These are phyloP conservation scores for Pleomassaria siparia DNA, from an alignment of 2,329 filamentous ascomycete genomes.

Conservation along the genomic window DNA sequence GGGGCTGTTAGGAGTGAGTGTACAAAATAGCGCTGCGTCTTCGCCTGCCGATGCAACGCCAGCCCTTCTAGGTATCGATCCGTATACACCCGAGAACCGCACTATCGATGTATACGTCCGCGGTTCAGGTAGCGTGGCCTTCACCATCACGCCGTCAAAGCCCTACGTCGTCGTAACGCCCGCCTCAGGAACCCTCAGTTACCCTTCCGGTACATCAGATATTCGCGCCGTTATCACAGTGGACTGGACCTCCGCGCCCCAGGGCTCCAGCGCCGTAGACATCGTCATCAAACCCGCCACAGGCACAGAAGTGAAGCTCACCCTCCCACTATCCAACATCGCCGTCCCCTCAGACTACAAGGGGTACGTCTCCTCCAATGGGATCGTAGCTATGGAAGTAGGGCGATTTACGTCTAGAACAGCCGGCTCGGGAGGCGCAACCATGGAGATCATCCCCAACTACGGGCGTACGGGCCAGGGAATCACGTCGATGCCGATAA, in stretches of 20 bases:
- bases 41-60: constrained; percentile 58
- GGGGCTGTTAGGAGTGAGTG: constrained; percentile 50
- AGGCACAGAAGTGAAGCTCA: constrained; percentile 18
- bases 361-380: constrained; percentile 24
- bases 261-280: constrained; percentile 14
- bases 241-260: constrained; percentile 25
- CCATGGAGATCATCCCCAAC: constrained; percentile 19
- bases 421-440: constrained; percentile 2
- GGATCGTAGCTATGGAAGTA: constrained; percentile 25
- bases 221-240: constrained; percentile 21
- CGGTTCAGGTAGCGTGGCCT: constrained; percentile 22
- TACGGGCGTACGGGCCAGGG: constrained; percentile 30
- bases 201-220: constrained; percentile 27
- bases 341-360: constrained; percentile 17
- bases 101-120: constrained; percentile 31
- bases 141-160: constrained; percentile 19
- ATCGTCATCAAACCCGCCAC: constrained; percentile 22
- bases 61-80: constrained; percentile 16
- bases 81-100: constrained; percentile 29
- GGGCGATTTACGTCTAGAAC: constrained; percentile 15
- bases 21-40: constrained; percentile 65
- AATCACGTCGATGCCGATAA: constrained; percentile 19
- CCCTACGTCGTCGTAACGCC: constrained; percentile 22
- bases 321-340: constrained; percentile 20
- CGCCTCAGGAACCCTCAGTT: constrained; percentile 22